Evolutionary conservation across 306 rosid genomes (phyloP).

Genomic region (Quillaja saponaria): DNA sequence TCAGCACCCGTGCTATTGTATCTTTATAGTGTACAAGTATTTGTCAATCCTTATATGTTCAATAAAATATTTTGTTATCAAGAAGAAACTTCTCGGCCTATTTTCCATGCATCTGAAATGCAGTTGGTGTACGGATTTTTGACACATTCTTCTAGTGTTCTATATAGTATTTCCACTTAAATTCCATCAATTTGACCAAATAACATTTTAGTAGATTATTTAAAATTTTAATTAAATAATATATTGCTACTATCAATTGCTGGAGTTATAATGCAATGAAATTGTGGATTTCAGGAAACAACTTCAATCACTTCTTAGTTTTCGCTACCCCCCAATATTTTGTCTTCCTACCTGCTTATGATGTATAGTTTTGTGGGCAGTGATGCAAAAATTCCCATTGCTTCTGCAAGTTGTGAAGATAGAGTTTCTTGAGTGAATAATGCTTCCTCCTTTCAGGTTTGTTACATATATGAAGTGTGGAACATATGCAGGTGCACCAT

Average conservation of each 20-base stretch:
- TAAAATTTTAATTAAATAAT: not conserved
- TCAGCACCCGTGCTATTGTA: too few species aligned
- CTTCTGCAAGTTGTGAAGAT: slow-evolving; percentile 65
- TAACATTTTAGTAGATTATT: not conserved
- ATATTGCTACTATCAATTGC: slow-evolving; percentile 9
- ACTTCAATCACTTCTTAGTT: not conserved
- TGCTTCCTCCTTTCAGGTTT: slow-evolving; percentile 70
- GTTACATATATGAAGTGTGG: too few species aligned
- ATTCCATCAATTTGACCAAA: not conserved
- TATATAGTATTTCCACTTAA: not conserved
- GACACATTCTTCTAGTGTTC: slow-evolving; percentile 12
- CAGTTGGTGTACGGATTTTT: slow-evolving; percentile 79
- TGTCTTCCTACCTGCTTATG: slow-evolving; percentile 24
- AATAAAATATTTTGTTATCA: slow-evolving; percentile 24
- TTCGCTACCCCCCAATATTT: not conserved
- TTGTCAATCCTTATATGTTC: not conserved
- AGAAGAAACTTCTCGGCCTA: slow-evolving; percentile 23
- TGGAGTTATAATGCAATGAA: slow-evolving; percentile 4
- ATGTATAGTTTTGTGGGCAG: slow-evolving; percentile 44
- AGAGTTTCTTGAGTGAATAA: slow-evolving; percentile 82
- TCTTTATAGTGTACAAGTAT: too few species aligned
- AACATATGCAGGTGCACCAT: too few species aligned
- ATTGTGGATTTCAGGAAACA: slow-evolving; percentile 5
- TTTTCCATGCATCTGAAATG: slow-evolving; percentile 32
- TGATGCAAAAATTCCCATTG: slow-evolving; percentile 71